Evolutionary conservation across 2,329 filamentous ascomycete genomes (phyloP).

Genomic region (Cytospora mali): DNA sequence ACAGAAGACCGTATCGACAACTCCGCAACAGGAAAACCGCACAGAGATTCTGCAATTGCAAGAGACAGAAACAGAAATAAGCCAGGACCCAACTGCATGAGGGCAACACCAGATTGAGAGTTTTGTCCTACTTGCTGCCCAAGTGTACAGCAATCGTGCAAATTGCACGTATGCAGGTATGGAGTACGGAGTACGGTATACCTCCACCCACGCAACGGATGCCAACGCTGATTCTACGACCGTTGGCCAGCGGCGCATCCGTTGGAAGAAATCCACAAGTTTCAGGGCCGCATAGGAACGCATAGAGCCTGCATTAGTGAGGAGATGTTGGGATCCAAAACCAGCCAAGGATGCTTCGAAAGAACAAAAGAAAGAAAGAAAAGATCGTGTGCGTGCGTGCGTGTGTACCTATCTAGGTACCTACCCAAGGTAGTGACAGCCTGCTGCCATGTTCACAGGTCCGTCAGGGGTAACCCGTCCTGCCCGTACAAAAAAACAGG

Average conservation of each 20-base stretch:
- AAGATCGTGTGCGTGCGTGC: constrained; percentile 5
- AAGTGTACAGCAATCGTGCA: background rate
- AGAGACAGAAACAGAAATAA: background rate
- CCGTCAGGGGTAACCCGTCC: background rate
- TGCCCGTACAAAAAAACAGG: background rate
- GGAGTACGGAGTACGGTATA: too few relatives aligned
- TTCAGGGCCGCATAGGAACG: constrained; percentile 21
- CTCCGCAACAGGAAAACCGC: background rate
- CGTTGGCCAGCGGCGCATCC: constrained; percentile 20
- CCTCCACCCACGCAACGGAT: background rate
- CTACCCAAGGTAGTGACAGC: too few relatives aligned
- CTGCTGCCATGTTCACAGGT: background rate
- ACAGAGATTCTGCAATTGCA: constrained; percentile 10
- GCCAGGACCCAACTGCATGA: background rate
- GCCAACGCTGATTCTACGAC: constrained; percentile 3
- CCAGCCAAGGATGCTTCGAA: background rate
- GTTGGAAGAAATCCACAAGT: constrained; percentile 11
- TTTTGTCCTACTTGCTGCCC: background rate
- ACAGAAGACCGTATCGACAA: background rate
- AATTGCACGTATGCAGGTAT: background rate
- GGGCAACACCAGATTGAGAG: background rate
- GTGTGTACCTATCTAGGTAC: too few relatives aligned
- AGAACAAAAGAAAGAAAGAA: constrained; percentile 9
- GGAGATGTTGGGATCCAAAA: constrained; percentile 1
- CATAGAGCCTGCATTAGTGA: constrained; percentile 20